Conservation (phyloP, 2,329 filamentous ascomycete genomes). For the Lecanicillium sp. region DNA sequence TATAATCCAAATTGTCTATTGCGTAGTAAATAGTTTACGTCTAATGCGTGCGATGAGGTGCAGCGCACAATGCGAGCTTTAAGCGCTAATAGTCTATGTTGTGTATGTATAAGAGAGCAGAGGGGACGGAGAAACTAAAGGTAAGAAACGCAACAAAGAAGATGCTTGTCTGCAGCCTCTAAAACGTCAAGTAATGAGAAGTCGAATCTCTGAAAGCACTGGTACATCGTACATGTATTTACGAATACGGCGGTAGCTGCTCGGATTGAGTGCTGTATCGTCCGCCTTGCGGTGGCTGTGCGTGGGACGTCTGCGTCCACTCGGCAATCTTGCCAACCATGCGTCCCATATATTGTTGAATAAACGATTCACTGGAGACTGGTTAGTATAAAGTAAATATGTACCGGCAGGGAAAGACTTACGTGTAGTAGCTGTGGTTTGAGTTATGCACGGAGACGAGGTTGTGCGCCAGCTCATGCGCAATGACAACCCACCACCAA, state of each 20-base stretch:
- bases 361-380: conserved; percentile 58
- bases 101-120: too few relatives aligned
- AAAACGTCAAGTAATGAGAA: background rate
- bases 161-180: background rate
- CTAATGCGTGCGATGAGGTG: too few relatives aligned
- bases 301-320: conserved; percentile 3
- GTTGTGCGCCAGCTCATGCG: conserved; percentile 94
- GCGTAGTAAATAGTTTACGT: too few relatives aligned
- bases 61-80: too few relatives aligned
- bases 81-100: too few relatives aligned
- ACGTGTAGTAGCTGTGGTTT: conserved; percentile 77
- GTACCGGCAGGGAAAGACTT: conserved; percentile 21
- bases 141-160: background rate
- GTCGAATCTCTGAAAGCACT: background rate
- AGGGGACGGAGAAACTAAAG: background rate
- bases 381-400: conserved; percentile 14
- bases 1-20: too few relatives aligned
- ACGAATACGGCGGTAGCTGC: background rate
- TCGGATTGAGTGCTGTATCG: background rate
- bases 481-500: conserved; percentile 95
- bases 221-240: background rate
- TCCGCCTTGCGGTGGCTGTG: background rate
- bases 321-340: conserved; percentile 48
- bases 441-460: conserved; percentile 70
- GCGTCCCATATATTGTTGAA: conserved; percentile 67